Base-by-base conservation (phyloP, 1,284 basidiomycete genomes). In the Neonothopanus nambi region DNA sequence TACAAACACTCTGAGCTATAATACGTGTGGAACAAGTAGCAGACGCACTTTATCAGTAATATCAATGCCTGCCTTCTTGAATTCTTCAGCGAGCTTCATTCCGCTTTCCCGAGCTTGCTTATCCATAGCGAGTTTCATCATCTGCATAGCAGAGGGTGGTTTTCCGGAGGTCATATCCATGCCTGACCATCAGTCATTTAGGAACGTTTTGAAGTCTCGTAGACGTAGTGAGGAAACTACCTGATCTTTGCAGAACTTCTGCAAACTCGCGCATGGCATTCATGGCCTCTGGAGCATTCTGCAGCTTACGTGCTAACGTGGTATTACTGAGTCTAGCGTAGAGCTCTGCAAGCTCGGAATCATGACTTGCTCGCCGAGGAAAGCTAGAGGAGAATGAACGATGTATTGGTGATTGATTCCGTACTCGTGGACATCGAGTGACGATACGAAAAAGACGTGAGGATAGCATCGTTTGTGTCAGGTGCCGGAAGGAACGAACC, bases 31-130 rank as follows among this genome's bases (percentile, higher is more conserved):
- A 45, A n/a, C n/a, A 45, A 33, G 48, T 20, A 37, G 26, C n/a
- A 13, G 41, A 67, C 66, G 11, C 48, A 75, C 80, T 67, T 75
- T 66, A 33, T 73, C 69, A 35, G 65, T 70, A 37, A 84, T 48
- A 61, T 86, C 78, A 17, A 88, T 66, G 0, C 84, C 85, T 36
- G 81, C 82, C 39, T 81, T 82, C 52, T 79, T 68, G 58, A 87
- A 65, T 55, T 80, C 79, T n/a, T 74, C 73, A 51, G 71, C 70
- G 17, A 85, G 69, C 41, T 67, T 70, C 60, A 74, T 72, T 33
- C 77, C 71, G 30, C 73, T 76, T 44, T 67, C 71, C 51, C 79
- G 71, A 52, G 87, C 81, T 47, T 80, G 79, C 3, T 78, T 61
- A 58, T 75, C 82, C 52, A 77, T 70, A 18, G 78, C 68, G 35